A percentile compares a stretch with the other conserved stretches of the same genome.
Evolutionary conservation across 352 stramenopile species (phyloP).

Genomic region (Globisporangium uncinulatum): DNA sequence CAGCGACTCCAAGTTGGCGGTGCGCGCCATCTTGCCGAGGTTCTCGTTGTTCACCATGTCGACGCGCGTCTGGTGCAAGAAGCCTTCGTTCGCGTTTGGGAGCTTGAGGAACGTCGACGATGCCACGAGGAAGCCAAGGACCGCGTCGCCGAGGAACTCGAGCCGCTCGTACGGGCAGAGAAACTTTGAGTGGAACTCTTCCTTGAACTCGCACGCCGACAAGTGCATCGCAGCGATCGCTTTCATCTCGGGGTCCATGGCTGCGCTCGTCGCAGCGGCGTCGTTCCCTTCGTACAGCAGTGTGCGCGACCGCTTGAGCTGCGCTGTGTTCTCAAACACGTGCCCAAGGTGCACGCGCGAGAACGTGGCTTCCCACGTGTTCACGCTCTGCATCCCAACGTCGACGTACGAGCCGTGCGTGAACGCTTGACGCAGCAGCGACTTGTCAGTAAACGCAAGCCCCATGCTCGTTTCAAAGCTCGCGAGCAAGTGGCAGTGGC

Average conservation of each 20-base stretch:
- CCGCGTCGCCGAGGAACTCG: constrained; percentile 80
- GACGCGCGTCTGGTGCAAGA: constrained; percentile 62
- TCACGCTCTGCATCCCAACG: constrained; percentile 79
- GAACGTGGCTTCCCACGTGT: constrained; percentile 68
- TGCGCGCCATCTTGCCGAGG: constrained; percentile 69
- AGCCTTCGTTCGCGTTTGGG: constrained; percentile 52
- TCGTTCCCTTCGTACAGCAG: constrained; percentile 30
- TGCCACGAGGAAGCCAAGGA: constrained; percentile 79
- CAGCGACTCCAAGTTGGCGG: constrained; percentile 68
- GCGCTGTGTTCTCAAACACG: constrained; percentile 57
- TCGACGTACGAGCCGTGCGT: constrained; percentile 83
- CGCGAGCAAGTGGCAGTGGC: constrained; percentile 59
- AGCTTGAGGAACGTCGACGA: constrained; percentile 79
- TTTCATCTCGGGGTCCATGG: constrained; percentile 40
- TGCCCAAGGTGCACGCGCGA: constrained; percentile 72
- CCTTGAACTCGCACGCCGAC: constrained; percentile 50
- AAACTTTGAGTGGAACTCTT: constrained; percentile 74
- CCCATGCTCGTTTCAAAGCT: constrained; percentile 63
- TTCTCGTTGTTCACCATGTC: constrained; percentile 77
- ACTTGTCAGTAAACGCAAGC: constrained; percentile 65
- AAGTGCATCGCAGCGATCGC: constrained; percentile 54
- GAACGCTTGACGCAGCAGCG: constrained; percentile 77
- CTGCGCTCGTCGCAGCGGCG: constrained; percentile 3
- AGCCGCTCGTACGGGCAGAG: constrained; percentile 80
- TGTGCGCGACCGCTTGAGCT: constrained; percentile 53